These are phyloP conservation scores for Celoporthe dispersa DNA, from an alignment of 2,329 filamentous ascomycete genomes.

Conservation along the genomic window DNA sequence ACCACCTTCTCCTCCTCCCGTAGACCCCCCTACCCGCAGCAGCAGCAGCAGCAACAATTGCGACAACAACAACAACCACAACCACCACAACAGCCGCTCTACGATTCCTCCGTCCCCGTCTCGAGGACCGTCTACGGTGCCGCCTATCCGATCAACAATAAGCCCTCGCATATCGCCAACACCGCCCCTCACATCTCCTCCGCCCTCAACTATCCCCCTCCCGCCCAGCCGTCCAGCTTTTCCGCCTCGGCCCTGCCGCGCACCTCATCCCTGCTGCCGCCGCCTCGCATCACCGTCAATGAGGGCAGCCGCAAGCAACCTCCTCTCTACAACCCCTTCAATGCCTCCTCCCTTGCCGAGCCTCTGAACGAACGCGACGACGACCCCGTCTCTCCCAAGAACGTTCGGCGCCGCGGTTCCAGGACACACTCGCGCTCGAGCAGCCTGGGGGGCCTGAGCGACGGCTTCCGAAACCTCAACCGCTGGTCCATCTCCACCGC, in stretches of 20 bases:
- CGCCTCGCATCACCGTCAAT: slow-evolving; percentile 39
- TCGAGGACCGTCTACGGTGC: slow-evolving; percentile 27
- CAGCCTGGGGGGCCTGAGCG: slow-evolving; percentile 44
- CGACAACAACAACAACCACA: background rate
- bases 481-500: slow-evolving; percentile 58
- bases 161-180: slow-evolving; percentile 25
- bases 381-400: slow-evolving; percentile 31
- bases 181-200: slow-evolving; percentile 27
- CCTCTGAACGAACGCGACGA: slow-evolving; percentile 31
- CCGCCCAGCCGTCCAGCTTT: slow-evolving; percentile 35
- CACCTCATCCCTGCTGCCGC: slow-evolving; percentile 50
- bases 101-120: slow-evolving; percentile 20
- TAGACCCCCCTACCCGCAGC: slow-evolving; percentile 19
- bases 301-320: slow-evolving; percentile 23
- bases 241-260: slow-evolving; percentile 43
- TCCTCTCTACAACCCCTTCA: slow-evolving; percentile 34
- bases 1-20: slow-evolving; percentile 15
- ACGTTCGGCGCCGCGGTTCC: slow-evolving; percentile 25
- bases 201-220: slow-evolving; percentile 30
- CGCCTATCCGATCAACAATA: slow-evolving; percentile 12
- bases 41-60: slow-evolving; percentile 5
- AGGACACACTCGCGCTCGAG: slow-evolving; percentile 43
- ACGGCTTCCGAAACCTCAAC: slow-evolving; percentile 53
- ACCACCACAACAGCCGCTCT: background rate
- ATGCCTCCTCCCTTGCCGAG: slow-evolving; percentile 33